phyloP scores from a whole-genome alignment of 169 alveolate species.

The Eimeria necatrix region DNA sequence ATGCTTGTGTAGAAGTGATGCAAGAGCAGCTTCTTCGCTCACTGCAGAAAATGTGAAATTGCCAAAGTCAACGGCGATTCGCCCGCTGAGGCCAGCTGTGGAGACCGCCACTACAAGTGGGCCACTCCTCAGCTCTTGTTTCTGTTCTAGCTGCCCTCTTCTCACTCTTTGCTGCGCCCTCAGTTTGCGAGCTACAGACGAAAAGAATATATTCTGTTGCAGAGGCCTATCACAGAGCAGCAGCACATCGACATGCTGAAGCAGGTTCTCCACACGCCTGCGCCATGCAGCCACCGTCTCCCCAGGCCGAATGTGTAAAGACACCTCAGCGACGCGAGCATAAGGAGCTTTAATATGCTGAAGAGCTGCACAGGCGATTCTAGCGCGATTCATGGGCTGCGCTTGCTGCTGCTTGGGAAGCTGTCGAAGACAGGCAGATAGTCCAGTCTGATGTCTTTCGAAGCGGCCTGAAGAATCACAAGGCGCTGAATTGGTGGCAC shows the following conservation, averaged over 20 bases:
- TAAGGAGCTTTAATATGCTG: slow-evolving; percentile 58
- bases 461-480: background rate
- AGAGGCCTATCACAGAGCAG: slow-evolving; percentile 78
- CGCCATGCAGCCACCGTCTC: slow-evolving; percentile 62
- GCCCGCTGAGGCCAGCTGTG: slow-evolving; percentile 75
- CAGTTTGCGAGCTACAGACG: slow-evolving; percentile 47
- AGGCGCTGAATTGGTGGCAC: background rate
- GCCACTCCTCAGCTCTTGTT: slow-evolving; percentile 9
- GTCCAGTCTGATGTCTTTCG: background rate
- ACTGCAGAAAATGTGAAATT: slow-evolving; percentile 15
- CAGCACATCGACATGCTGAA: slow-evolving; percentile 57
- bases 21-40: slow-evolving; percentile 64
- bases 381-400: slow-evolving; percentile 60
- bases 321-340: slow-evolving; percentile 73
- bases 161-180: background rate
- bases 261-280: slow-evolving; percentile 43
- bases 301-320: slow-evolving; percentile 35
- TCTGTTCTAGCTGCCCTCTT: background rate
- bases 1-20: slow-evolving; percentile 66
- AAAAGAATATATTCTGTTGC: slow-evolving; percentile 41
- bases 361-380: slow-evolving; percentile 69
- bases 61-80: slow-evolving; percentile 79
- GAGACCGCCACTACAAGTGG: slow-evolving; percentile 77
- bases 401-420: background rate
- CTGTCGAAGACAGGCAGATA: background rate